Evolutionary conservation across 2,329 filamentous ascomycete species (phyloP).

Genomic region (Aureobasidium lini): DNA sequence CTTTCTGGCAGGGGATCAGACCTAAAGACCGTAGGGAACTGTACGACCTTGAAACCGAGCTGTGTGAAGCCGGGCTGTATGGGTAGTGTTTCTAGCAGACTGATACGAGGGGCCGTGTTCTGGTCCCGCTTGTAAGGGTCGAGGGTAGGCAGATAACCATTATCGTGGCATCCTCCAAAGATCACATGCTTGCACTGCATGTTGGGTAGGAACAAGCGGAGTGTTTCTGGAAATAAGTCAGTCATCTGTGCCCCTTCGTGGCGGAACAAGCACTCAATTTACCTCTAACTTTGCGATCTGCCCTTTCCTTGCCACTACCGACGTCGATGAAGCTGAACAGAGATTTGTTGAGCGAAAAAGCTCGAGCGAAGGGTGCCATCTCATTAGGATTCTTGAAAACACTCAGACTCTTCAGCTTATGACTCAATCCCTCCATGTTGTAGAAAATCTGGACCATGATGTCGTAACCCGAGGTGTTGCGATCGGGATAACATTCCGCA

Average conservation of each 20-base stretch:
- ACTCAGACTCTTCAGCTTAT: constrained; percentile 34
- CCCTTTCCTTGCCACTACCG: constrained; percentile 52
- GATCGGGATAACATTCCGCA: constrained; percentile 31
- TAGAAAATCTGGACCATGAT: constrained; percentile 41
- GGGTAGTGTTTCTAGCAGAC: constrained; percentile 38
- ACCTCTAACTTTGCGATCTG: constrained; percentile 53
- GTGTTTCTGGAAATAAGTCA: constrained; percentile 38
- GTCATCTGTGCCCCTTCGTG: constrained; percentile 36
- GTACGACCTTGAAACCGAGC: constrained; percentile 33
- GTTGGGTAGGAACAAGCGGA: constrained; percentile 49
- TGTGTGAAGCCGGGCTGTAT: constrained; percentile 34
- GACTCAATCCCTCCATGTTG: constrained; percentile 39
- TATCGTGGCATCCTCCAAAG: constrained; percentile 56
- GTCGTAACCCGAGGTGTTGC: constrained; percentile 33
- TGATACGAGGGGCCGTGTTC: constrained; percentile 32
- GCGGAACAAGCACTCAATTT: constrained; percentile 26
- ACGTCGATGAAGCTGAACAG: constrained; percentile 57
- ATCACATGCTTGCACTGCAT: constrained; percentile 58
- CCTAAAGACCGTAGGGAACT: constrained; percentile 37
- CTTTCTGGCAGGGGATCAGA: constrained; percentile 32
- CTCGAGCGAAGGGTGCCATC: constrained; percentile 35
- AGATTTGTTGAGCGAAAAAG: constrained; percentile 44
- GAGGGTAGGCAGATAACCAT: constrained; percentile 41
- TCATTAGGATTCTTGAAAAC: constrained; percentile 34
- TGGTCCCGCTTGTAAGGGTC: constrained; percentile 38